Base-by-base conservation (phyloP, 2,329 filamentous ascomycete species). In the Apiospora sp. region DNA sequence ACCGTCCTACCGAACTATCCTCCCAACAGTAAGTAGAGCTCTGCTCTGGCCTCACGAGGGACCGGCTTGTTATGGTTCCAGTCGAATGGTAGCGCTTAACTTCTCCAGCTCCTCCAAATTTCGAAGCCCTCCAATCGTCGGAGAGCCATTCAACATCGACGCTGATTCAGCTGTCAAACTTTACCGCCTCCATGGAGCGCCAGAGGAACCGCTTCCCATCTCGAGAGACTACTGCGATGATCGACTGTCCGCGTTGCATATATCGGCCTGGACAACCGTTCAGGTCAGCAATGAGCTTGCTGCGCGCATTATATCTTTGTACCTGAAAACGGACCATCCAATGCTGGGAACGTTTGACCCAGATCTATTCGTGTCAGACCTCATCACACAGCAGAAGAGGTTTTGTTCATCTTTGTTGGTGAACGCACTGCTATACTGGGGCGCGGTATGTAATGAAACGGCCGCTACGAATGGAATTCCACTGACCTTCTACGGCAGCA, bases 241-340 rank as follows among this genome's bases (percentile, higher is more conserved):
- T n/a, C 78, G 79, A 14, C 75, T 84, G 0, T 68, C 68, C 4
- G 27, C 75, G 1, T 73, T 83, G 1, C 69, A 79, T 3, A 80
- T 84, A 46, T 41, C 71, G 14, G 77, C 78, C 71, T 82, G 84
- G 84, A 83, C 83, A 19, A 72, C 80, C 37, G 77, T 83, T 6
- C 49, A 73, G 7, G 74, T 84, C 6, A 64, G 76, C 0, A 76
- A 80, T 64, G 76, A 80, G 6, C 72, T 81, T 16, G 80, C 81
- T n/a, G 79, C 78, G 1, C 77, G 75, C 14, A 74, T 77, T 30
- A 81, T 84, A n/a, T 84, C 82, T 1, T 72, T 81, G 1, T 84
- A 84, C 58, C 72, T 84, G 6, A 75, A 78, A 69, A 84, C 82
- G 1, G 83, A 85, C 16, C 81, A 84, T 69, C 82, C 83, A 0